Evolutionary conservation across 495 filamentous ascomycete genomes (phyloP).

Genomic region (Lophiostoma macrostomum): DNA sequence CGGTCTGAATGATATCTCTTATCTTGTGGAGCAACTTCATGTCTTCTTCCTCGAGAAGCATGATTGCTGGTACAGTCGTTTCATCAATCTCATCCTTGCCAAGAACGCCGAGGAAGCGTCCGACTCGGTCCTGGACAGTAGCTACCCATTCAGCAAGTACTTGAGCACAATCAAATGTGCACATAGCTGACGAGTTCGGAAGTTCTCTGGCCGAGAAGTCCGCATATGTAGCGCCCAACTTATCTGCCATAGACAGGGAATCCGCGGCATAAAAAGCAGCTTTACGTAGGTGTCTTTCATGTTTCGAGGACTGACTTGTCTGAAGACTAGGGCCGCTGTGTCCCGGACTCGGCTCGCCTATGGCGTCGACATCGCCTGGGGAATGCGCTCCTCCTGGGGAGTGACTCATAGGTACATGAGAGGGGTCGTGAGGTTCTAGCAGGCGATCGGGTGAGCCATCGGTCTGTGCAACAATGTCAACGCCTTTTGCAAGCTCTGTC

Average conservation of each 20-base stretch:
- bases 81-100: constrained; percentile 78
- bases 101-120: constrained; percentile 79
- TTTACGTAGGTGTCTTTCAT: constrained; percentile 87
- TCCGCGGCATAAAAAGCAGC: constrained; percentile 94
- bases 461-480: constrained; percentile 70
- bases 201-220: constrained; percentile 83
- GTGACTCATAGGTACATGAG: constrained; percentile 44
- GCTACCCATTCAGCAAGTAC: constrained; percentile 95
- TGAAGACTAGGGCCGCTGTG: constrained; percentile 45
- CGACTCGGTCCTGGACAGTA: constrained; percentile 92
- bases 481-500: constrained; percentile 79
- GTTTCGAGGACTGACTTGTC: constrained; percentile 53
- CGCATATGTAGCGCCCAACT: constrained; percentile 80
- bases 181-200: constrained; percentile 91
- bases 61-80: constrained; percentile 71
- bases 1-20: constrained; percentile 71
- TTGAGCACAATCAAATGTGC: constrained; percentile 93
- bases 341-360: constrained; percentile 48
- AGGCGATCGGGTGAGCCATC: constrained; percentile 60
- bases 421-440: constrained; percentile 52
- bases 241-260: constrained; percentile 86
- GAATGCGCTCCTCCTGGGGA: constrained; percentile 23
- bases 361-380: constrained; percentile 36
- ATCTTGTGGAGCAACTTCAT: constrained; percentile 83
- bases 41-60: constrained; percentile 92